Conservation (phyloP, 2,329 filamentous ascomycete species). For the Epichloe typhina region DNA sequence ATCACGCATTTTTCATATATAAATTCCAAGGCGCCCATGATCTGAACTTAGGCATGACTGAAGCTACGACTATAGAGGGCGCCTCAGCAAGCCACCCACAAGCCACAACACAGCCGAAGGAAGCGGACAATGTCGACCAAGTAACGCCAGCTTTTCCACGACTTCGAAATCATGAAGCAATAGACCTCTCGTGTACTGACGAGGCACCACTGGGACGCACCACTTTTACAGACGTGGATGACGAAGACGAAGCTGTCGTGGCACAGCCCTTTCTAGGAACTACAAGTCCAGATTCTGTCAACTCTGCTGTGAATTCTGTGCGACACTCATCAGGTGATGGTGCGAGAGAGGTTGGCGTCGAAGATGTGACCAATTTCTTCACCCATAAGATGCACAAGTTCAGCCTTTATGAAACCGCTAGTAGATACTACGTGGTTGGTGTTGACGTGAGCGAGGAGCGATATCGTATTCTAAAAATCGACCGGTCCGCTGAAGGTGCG, state of each 20-base stretch:
- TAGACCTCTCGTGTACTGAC: background rate
- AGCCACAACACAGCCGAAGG: background rate
- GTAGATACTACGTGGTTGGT: conserved; percentile 86
- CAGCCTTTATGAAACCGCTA: conserved; percentile 91
- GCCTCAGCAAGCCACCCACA: background rate
- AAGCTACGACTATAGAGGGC: background rate
- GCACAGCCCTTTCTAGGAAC: conserved; percentile 13
- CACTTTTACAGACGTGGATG: background rate
- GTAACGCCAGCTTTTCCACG: background rate
- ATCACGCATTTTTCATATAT: no score
- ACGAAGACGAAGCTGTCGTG: background rate
- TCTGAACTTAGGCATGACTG: background rate
- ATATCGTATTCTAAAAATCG: conserved; percentile 89
- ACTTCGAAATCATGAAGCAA: background rate
- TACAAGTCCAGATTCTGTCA: conserved; percentile 34
- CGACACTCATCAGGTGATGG: conserved; percentile 4
- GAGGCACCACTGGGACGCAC: background rate
- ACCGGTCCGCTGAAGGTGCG: conserved; percentile 64
- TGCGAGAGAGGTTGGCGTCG: conserved; percentile 15
- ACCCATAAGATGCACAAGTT: conserved; percentile 81
- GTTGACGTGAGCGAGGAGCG: conserved; percentile 79
- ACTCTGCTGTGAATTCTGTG: conserved; percentile 16
- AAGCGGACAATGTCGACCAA: background rate
- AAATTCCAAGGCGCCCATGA: no score
- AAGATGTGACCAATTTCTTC: conserved; percentile 22